Conservation (phyloP, 768 basidiomycete genomes). For the Tulasnella sp. region DNA sequence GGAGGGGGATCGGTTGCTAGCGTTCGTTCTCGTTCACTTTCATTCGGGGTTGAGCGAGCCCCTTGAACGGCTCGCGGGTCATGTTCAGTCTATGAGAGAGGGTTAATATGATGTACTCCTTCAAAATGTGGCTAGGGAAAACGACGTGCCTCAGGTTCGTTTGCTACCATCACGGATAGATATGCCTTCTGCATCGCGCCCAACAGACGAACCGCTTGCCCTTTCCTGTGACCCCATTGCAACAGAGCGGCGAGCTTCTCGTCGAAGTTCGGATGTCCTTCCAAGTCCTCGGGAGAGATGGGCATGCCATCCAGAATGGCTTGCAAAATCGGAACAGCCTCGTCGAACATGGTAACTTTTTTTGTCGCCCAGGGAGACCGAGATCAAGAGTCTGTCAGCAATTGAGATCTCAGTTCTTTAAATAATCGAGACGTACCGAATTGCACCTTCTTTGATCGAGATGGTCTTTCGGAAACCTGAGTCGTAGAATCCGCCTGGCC, state of each 20-base stretch:
- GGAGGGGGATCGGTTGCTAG: background rate
- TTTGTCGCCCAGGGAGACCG: no score
- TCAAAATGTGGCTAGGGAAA: background rate
- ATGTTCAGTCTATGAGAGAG: background rate
- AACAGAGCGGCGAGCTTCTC: background rate
- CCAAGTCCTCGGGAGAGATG: background rate
- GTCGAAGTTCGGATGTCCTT: background rate
- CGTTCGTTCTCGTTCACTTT: background rate
- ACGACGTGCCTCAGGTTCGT: background rate
- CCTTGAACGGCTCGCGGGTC: background rate
- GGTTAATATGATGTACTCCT: no score
- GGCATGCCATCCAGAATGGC: background rate
- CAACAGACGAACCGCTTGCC: background rate
- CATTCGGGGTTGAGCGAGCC: background rate
- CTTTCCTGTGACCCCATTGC: background rate
- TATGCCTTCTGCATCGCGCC: constrained; percentile 7
- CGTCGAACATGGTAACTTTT: background rate
- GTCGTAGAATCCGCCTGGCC: background rate
- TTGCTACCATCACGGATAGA: background rate
- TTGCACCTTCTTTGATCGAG: background rate
- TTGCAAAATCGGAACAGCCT: background rate
- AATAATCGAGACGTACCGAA: background rate
- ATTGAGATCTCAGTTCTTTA: background rate
- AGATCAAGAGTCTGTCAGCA: no score
- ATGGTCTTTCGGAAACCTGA: background rate